Percentiles rank a stretch among this genome's conserved stretches.
These are phyloP conservation scores for Fusarium oligoseptatum DNA, from an alignment of 2,329 filamentous ascomycete genomes.

Conservation along the genomic window DNA sequence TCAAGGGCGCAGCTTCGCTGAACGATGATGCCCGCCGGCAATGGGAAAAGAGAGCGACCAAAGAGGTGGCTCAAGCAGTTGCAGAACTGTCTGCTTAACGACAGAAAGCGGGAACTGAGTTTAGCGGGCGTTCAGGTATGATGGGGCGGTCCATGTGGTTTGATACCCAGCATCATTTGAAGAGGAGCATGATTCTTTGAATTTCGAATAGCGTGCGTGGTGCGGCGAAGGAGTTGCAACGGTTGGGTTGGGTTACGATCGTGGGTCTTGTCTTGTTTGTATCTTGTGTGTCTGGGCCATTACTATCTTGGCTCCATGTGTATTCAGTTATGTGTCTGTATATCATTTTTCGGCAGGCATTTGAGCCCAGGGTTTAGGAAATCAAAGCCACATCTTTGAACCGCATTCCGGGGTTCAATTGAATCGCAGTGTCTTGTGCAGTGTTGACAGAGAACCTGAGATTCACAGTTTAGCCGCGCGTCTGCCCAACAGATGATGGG, in stretches of 20 bases:
- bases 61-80: conserved; percentile 84
- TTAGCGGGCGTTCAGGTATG: conserved; percentile 50
- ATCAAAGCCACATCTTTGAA: conserved; percentile 1
- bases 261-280: conserved; percentile 23
- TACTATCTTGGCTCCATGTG: conserved; percentile 29
- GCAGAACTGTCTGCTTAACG: conserved; percentile 65
- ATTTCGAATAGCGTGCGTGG: conserved; percentile 46
- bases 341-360: conserved; percentile 30
- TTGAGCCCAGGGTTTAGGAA: conserved; percentile 31
- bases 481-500: not conserved
- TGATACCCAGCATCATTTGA: conserved; percentile 53
- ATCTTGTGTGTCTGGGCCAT: conserved; percentile 34
- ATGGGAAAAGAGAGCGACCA: conserved; percentile 82
- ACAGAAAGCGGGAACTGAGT: conserved; percentile 43
- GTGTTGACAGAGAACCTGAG: conserved; percentile 7
- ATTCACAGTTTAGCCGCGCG: conserved; percentile 17
- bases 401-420: not conserved
- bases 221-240: conserved; percentile 43
- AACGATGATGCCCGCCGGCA: conserved; percentile 74
- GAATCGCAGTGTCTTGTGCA: not conserved
- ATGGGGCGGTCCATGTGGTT: conserved; percentile 46
- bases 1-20: conserved; percentile 67
- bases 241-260: conserved; percentile 26
- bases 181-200: conserved; percentile 45
- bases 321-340: conserved; percentile 40